These are phyloP conservation scores for Juglanconis oblonga DNA, from an alignment of 2,329 filamentous ascomycete genomes.

Conservation along the genomic window DNA sequence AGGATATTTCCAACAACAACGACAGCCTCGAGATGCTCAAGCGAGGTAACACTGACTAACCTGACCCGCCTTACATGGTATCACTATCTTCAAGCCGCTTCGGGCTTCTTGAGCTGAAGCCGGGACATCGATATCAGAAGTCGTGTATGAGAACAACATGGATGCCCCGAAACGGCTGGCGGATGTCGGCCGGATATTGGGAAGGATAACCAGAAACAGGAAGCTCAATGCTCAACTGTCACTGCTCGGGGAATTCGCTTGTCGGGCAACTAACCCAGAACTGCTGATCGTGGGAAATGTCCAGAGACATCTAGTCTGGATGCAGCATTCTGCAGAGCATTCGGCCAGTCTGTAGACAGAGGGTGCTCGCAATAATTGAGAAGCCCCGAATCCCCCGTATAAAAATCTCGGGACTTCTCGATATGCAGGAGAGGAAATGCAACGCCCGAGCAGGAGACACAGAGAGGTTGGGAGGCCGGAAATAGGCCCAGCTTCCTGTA, in stretches of 20 bases:
- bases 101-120: slow-evolving; percentile 5
- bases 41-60: neutral
- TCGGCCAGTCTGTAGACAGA: slow-evolving; percentile 8
- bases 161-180: slow-evolving; percentile 6
- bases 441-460: slow-evolving; percentile 3
- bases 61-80: neutral
- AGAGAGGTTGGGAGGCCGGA: neutral
- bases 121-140: slow-evolving; percentile 5
- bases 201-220: slow-evolving; percentile 3
- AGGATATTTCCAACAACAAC: slow-evolving; percentile 1
- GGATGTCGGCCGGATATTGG: slow-evolving; percentile 6
- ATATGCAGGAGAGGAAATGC: slow-evolving; percentile 3
- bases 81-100: neutral
- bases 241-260: slow-evolving; percentile 6
- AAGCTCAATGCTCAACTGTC: neutral
- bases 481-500: slow-evolving; percentile 4
- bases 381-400: slow-evolving; percentile 13
- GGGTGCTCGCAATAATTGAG: neutral
- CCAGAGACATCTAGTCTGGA: neutral
- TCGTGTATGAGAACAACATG: neutral
- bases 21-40: neutral
- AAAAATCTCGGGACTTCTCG: slow-evolving; percentile 6
- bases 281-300: neutral
- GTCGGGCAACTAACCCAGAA: neutral
- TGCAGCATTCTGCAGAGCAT: neutral